phyloP scores from a whole-genome alignment of 2,329 filamentous ascomycete species.

The Colletotrichum sp. region DNA sequence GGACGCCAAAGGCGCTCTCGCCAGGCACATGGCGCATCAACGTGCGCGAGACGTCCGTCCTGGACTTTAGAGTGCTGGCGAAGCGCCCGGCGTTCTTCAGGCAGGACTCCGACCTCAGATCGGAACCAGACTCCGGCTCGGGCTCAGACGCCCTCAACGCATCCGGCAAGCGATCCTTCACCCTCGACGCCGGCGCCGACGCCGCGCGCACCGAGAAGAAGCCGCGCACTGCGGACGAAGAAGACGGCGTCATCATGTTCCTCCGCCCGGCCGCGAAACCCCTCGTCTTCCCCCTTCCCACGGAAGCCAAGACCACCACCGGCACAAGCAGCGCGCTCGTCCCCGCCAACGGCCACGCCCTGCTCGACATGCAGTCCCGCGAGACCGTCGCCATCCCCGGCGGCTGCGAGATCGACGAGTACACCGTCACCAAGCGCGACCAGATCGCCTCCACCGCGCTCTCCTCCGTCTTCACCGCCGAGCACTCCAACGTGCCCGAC shows the following conservation, averaged over 20 bases:
- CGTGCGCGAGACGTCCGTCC: slow-evolving; percentile 51
- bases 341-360: slow-evolving; percentile 50
- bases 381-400: slow-evolving; percentile 55
- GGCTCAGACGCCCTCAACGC: slow-evolving; percentile 44
- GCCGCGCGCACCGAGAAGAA: slow-evolving; percentile 42
- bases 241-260: slow-evolving; percentile 62
- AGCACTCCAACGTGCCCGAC: slow-evolving; percentile 56
- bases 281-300: slow-evolving; percentile 57
- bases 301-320: slow-evolving; percentile 48
- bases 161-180: slow-evolving; percentile 57
- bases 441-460: slow-evolving; percentile 60
- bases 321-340: slow-evolving; percentile 49
- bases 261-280: slow-evolving; percentile 53
- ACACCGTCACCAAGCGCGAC: slow-evolving; percentile 59
- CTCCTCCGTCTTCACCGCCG: slow-evolving; percentile 61
- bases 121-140: slow-evolving; percentile 25
- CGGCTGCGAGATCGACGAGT: slow-evolving; percentile 56
- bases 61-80: slow-evolving; percentile 64
- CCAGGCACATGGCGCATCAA: slow-evolving; percentile 64
- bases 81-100: slow-evolving; percentile 53
- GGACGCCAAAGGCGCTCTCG: slow-evolving; percentile 49
- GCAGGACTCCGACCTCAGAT: slow-evolving; percentile 22
- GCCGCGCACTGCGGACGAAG: slow-evolving; percentile 41
- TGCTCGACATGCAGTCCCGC: slow-evolving; percentile 55
- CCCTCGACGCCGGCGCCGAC: slow-evolving; percentile 45